Percentiles rank a stretch among this genome's conserved stretches.
Evolutionary conservation across 164 flowering plant species (phyloP).

Genomic region (Piper longum): DNA sequence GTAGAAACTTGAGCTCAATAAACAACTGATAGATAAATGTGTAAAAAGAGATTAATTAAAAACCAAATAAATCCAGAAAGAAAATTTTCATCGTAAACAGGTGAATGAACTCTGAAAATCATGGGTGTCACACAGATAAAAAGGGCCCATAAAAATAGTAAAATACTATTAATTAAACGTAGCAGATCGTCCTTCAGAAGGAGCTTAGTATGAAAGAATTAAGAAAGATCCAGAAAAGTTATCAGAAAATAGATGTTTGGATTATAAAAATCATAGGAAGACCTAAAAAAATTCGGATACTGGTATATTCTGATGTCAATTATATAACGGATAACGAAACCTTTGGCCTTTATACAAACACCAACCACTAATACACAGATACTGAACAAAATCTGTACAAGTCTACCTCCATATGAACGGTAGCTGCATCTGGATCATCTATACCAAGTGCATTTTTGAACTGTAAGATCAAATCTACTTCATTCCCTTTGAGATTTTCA

Average conservation of each 20-base stretch:
- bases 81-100: too few species aligned
- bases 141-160: too few species aligned
- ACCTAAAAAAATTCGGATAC: too few species aligned
- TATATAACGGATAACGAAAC: neutral
- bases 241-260: too few species aligned
- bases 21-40: neutral
- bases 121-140: neutral
- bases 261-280: too few species aligned
- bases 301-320: neutral
- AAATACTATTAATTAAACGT: too few species aligned
- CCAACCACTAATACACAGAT: neutral
- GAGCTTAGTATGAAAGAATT: too few species aligned
- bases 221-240: too few species aligned
- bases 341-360: neutral
- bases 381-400: neutral
- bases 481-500: neutral
- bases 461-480: slow-evolving; percentile 20
- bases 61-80: too few species aligned
- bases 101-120: neutral
- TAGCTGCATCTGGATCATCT: slow-evolving; percentile 95
- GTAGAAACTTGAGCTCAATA: neutral
- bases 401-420: slow-evolving; percentile 69
- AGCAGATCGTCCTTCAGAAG: neutral
- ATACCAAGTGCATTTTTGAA: slow-evolving; percentile 77
- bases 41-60: too few species aligned